Evolutionary conservation across 257 asterid genomes (phyloP), one percentile per base, ranked within the genome.

Genomic region (Solanum bulbocastanum): DNA sequence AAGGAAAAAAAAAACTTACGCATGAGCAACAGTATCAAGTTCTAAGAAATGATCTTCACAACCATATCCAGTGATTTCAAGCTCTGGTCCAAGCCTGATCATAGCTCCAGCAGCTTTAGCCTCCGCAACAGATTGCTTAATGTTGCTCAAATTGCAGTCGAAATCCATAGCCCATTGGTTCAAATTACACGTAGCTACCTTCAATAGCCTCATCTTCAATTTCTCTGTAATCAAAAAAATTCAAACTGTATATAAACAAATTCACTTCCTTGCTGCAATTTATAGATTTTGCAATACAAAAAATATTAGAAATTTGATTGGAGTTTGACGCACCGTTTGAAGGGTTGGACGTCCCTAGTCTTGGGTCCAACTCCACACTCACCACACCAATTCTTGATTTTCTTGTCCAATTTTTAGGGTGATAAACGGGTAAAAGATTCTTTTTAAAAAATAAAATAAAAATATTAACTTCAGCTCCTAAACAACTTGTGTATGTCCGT

Each of bases 161-260:
- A 97, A 96, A 89, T 97, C 99, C 99, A 97, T 97, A 13, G 99
- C 99, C 99, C 99, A 96, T 92, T 97, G 99, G 85, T 97, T 96
- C 93, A 96, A 90, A 92, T 94, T 97, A 93, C 98, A 97, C 25
- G 98, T 97, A 30, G 99, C 98, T 75, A 95, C 98, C 87, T 95
- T 97, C 92, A 96, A 89, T 91, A 96, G 89, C 95, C 99, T 97
- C 99, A 96, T 96, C 86, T 90, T 90, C 27, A 87, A 39, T 40
- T 39, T 60, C 65, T 56, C 65, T 56, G 33, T 65, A 65, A n/a
- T n/a, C 0, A n/a, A 13, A 69, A 33, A 69, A 71, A 8, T 49
- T 23, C 30, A 11, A 37, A 75, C 33, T 75, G 16, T 60, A 60
- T 22, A 18, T 75, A 37, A 75, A 37, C 10, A 75, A 75, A 75